phyloP scores from a whole-genome alignment of 306 rosid species.

The Quercus mongolica region DNA sequence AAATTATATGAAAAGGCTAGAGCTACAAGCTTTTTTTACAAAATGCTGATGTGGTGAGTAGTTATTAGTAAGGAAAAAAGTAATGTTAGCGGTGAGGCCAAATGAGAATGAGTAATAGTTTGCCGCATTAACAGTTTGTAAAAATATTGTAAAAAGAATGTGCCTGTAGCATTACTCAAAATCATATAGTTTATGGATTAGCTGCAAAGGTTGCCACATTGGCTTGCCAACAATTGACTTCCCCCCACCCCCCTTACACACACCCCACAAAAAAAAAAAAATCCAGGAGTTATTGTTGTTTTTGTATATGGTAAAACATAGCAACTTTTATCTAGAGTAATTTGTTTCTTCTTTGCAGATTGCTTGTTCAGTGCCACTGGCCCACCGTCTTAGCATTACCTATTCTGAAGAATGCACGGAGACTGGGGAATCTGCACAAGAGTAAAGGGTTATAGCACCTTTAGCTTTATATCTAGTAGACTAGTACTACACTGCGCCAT shows the following conservation, averaged over 20 bases:
- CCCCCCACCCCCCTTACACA: too few relatives aligned
- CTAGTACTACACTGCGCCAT: neutral
- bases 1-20: too few relatives aligned
- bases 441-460: neutral
- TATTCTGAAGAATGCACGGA: conserved; percentile 8
- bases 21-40: too few relatives aligned
- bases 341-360: conserved; percentile 18
- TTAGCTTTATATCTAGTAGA: neutral
- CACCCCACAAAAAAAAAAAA: neutral
- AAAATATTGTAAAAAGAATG: too few relatives aligned
- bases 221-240: neutral
- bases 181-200: neutral
- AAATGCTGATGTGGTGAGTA: too few relatives aligned
- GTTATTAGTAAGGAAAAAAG: too few relatives aligned
- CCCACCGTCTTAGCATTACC: neutral
- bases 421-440: conserved; percentile 13
- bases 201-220: neutral
- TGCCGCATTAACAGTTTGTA: too few relatives aligned
- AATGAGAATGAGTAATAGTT: too few relatives aligned
- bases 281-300: neutral
- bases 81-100: too few relatives aligned
- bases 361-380: conserved; percentile 1
- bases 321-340: neutral
- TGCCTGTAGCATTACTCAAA: too few relatives aligned
- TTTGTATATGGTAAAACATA: neutral